Conservation (phyloP, 108 stramenopile species). For the Chaetoceros muelleri region DNA sequence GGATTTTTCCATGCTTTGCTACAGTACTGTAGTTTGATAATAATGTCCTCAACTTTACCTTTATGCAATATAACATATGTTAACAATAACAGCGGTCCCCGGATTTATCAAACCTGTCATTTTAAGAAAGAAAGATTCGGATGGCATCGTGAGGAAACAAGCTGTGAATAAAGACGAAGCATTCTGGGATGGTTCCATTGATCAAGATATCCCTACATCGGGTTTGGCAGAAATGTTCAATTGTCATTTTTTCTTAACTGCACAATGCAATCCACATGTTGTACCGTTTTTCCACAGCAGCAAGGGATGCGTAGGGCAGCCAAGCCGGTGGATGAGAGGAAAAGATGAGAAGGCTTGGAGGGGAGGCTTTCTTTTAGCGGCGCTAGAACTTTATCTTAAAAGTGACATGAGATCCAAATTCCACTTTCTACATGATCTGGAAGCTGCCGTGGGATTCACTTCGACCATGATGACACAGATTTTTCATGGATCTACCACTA, state of each 20-base stretch:
- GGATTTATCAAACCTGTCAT: constrained; percentile 50
- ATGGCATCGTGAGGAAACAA: constrained; percentile 52
- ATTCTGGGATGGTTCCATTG: constrained; percentile 82
- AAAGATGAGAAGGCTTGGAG: constrained; percentile 63
- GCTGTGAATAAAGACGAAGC: constrained; percentile 28
- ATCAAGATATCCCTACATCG: constrained; percentile 79
- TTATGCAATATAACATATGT: too few species aligned
- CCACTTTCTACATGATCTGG: constrained; percentile 69
- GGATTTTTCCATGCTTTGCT: not conserved
- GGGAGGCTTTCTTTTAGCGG: constrained; percentile 65
- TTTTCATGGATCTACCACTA: constrained; percentile 65
- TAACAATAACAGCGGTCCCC: too few species aligned
- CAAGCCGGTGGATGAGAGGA: constrained; percentile 68
- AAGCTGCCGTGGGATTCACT: constrained; percentile 77
- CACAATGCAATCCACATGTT: constrained; percentile 77
- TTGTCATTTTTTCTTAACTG: constrained; percentile 92
- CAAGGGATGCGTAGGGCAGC: constrained; percentile 77
- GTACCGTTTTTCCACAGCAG: constrained; percentile 75
- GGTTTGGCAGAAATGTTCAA: constrained; percentile 89
- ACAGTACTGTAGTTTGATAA: not conserved
- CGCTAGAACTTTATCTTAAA: constrained; percentile 52
- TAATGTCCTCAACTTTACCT: constrained; percentile 23
- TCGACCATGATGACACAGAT: constrained; percentile 69
- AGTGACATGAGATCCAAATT: constrained; percentile 83
- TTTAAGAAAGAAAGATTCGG: constrained; percentile 65